phyloP scores from a whole-genome alignment of 2,329 filamentous ascomycete species.

The Talaromyces sp. region DNA sequence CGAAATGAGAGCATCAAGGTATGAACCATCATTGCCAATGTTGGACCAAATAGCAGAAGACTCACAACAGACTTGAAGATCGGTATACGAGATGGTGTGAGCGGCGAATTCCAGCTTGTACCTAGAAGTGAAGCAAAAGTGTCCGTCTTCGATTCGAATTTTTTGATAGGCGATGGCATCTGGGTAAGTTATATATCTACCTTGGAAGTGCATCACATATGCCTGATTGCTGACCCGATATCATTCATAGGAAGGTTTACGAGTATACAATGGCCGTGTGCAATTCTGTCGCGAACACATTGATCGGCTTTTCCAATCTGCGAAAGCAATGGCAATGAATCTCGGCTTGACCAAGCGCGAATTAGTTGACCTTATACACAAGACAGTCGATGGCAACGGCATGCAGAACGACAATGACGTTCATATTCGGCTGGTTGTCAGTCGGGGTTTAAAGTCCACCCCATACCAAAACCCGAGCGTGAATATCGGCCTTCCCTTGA shows the following conservation, averaged over 20 bases:
- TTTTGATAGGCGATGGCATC: neutral
- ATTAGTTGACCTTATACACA: neutral
- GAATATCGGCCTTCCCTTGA: neutral
- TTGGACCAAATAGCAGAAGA: neutral
- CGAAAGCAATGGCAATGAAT: constrained; percentile 7
- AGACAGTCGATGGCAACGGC: neutral
- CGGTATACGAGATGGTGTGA: neutral
- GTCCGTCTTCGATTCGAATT: constrained; percentile 3
- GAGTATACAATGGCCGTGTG: constrained; percentile 3
- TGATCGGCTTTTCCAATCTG: constrained; percentile 1
- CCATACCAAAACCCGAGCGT: neutral
- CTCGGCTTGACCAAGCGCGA: constrained; percentile 1
- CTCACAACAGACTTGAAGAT: neutral
- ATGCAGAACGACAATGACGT: constrained; percentile 4
- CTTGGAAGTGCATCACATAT: neutral
- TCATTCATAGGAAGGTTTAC: neutral
- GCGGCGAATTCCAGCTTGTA: neutral
- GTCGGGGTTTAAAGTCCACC: neutral
- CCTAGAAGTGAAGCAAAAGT: neutral
- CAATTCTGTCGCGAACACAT: constrained; percentile 3
- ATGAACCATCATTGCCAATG: neutral
- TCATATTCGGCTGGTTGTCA: neutral
- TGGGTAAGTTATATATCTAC: neutral
- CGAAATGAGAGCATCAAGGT: neutral
- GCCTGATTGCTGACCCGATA: neutral